Percentiles rank a stretch among this genome's conserved stretches.
Conservation (phyloP, 768 basidiomycete genomes). For the Lactarius quietus region DNA sequence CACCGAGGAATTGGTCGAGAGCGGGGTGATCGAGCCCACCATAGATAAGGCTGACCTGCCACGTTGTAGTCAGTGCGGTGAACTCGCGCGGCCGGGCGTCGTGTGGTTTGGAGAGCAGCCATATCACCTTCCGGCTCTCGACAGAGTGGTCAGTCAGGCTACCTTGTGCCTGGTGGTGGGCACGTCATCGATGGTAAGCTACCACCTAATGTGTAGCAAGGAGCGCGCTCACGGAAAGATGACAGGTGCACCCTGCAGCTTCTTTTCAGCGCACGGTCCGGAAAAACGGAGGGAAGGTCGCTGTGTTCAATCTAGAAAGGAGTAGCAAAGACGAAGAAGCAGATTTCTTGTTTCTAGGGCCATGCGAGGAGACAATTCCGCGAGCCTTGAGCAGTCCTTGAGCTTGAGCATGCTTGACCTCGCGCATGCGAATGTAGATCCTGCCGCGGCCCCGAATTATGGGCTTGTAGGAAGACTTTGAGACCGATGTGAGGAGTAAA, state of each 20-base stretch:
- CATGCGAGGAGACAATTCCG: conserved; percentile 46
- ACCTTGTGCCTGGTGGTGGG: conserved; percentile 41
- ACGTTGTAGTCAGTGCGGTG: conserved; percentile 33
- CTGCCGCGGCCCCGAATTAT: too few species aligned
- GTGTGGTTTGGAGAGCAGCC: conserved; percentile 43
- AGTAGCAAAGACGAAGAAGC: conserved; percentile 39
- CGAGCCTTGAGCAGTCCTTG: conserved; percentile 38
- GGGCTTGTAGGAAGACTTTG: too few species aligned
- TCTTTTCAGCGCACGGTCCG: conserved; percentile 30
- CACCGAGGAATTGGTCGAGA: conserved; percentile 35
- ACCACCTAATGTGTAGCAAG: not conserved
- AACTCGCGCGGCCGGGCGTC: conserved; percentile 38
- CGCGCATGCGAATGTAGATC: too few species aligned
- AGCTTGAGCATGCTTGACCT: too few species aligned
- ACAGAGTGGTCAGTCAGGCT: conserved; percentile 29
- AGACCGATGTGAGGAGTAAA: too few species aligned
- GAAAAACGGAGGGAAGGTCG: conserved; percentile 35
- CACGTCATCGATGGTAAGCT: conserved; percentile 34
- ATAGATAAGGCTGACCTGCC: conserved; percentile 36
- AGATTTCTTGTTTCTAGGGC: conserved; percentile 49
- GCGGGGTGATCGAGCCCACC: conserved; percentile 12
- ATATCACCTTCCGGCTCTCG: conserved; percentile 32
- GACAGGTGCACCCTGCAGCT: conserved; percentile 37
- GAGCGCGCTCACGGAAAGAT: not conserved
- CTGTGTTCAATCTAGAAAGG: conserved; percentile 37